A percentile compares a stretch with the other conserved stretches of the same genome.
Conservation (phyloP, 352 stramenopile genomes). For the Globisporangium spiculum region DNA sequence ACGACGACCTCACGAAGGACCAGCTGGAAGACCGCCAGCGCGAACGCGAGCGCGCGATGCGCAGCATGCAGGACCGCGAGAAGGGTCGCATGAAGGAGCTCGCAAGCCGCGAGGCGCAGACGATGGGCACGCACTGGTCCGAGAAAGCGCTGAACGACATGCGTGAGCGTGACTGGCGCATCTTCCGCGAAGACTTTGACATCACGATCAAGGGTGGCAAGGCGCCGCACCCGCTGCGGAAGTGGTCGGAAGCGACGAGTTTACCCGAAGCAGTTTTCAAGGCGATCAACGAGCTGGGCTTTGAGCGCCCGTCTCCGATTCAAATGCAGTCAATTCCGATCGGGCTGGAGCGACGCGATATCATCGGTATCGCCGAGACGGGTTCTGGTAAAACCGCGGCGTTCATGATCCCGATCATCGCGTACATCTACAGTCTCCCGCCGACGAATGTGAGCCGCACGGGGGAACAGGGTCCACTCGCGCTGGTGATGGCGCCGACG, state of each 20-base stretch:
- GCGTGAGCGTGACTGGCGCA: conserved; percentile 98
- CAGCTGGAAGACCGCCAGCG: conserved; percentile 59
- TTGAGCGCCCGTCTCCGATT: conserved; percentile 97
- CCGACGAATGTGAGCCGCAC: conserved; percentile 79
- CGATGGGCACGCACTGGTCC: conserved; percentile 88
- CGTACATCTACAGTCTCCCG: conserved; percentile 93
- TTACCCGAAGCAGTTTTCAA: conserved; percentile 79
- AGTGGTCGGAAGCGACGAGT: conserved; percentile 77
- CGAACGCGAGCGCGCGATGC: conserved; percentile 65
- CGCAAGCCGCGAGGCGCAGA: conserved; percentile 60
- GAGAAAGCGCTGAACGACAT: conserved; percentile 94
- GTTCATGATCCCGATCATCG: conserved; percentile 97
- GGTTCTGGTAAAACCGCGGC: conserved; percentile 98
- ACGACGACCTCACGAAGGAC: conserved; percentile 54
- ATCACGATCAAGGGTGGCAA: conserved; percentile 92
- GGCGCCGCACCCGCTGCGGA: conserved; percentile 93
- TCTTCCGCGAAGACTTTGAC: conserved; percentile 99
- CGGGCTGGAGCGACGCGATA: conserved; percentile 94
- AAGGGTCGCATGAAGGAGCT: conserved; percentile 60
- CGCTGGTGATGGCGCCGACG: conserved; percentile 98
- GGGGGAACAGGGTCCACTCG: conserved; percentile 94
- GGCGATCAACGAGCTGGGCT: conserved; percentile 92
- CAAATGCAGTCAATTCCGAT: conserved; percentile 98
- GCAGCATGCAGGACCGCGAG: conserved; percentile 73
- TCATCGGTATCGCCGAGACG: conserved; percentile 99